Evolutionary conservation across 805 yeast species (phyloP).

Genomic region (Monosporozyma siamensis): DNA sequence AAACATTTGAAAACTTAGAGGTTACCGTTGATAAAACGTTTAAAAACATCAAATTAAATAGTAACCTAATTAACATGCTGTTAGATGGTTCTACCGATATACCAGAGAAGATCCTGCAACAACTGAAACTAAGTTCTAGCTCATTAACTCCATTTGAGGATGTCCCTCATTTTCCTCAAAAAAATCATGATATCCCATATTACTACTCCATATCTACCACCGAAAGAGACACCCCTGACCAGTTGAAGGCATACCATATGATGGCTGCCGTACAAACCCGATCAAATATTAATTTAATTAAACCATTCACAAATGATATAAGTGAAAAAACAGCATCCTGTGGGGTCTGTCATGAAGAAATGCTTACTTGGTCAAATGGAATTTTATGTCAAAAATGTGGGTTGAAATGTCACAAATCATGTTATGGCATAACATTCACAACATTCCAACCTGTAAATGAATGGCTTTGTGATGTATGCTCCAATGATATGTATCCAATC

Average conservation of each 20-base stretch:
- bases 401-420: conserved; percentile 55
- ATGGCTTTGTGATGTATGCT: conserved; percentile 79
- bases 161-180: not conserved
- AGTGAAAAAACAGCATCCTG: not conserved
- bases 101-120: not conserved
- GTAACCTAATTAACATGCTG: conserved; percentile 2
- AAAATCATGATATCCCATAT: not conserved
- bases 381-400: conserved; percentile 56
- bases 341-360: not conserved
- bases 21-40: conserved; percentile 12
- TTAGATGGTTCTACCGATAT: not conserved
- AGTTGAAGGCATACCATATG: not conserved
- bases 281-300: not conserved
- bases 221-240: not conserved
- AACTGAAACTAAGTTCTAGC: not conserved
- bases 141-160: not conserved
- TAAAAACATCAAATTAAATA: conserved; percentile 9
- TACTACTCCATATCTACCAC: not conserved
- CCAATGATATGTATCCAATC: conserved; percentile 56
- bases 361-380: conserved; percentile 8
- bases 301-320: not conserved
- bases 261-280: not conserved
- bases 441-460: conserved; percentile 15
- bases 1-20: not conserved
- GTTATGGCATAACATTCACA: conserved; percentile 45